Percentiles rank a stretch among this genome's conserved stretches.
phyloP scores from a whole-genome alignment of 805 yeast species.

The Helenozyma rhizophorensis region DNA sequence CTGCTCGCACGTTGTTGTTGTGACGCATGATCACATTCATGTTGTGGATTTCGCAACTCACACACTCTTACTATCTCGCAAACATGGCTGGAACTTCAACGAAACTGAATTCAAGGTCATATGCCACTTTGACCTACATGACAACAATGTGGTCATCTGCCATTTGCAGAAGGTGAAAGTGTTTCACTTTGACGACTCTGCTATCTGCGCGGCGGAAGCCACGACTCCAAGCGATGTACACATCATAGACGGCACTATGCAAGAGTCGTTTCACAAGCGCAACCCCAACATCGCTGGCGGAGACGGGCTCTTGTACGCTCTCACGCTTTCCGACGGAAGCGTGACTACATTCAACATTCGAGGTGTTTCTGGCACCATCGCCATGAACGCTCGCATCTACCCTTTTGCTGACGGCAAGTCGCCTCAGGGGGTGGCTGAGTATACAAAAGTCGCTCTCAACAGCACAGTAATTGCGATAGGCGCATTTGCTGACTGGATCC shows the following conservation, averaged over 20 bases:
- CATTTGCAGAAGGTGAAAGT: conserved; percentile 18
- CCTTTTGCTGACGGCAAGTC: conserved; percentile 15
- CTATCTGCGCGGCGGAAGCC: conserved; percentile 2
- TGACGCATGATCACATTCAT: conserved; percentile 13
- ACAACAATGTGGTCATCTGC: conserved; percentile 23
- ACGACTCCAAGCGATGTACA: conserved; percentile 11
- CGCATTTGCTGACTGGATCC: conserved; percentile 16
- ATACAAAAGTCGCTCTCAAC: conserved; percentile 30
- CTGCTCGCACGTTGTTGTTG: conserved; percentile 17
- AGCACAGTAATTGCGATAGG: conserved; percentile 25
- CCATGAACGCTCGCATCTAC: conserved; percentile 11
- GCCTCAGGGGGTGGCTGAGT: conserved; percentile 19
- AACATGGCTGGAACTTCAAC: conserved; percentile 16
- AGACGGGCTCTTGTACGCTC: conserved; percentile 38
- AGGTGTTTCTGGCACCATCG: conserved; percentile 7
- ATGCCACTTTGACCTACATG: conserved; percentile 32
- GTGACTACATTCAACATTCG: conserved; percentile 43
- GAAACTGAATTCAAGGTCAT: conserved; percentile 4
- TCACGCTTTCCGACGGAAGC: conserved; percentile 36
- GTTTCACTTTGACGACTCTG: conserved; percentile 15
- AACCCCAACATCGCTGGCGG: conserved; percentile 28
- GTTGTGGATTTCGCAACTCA: conserved; percentile 17
- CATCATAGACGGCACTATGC: conserved; percentile 14
- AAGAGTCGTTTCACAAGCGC: conserved; percentile 7
- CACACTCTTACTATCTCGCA: conserved; percentile 6